phyloP scores from a whole-genome alignment of 257 asterid species.

The Salvia miltiorrhiza region DNA sequence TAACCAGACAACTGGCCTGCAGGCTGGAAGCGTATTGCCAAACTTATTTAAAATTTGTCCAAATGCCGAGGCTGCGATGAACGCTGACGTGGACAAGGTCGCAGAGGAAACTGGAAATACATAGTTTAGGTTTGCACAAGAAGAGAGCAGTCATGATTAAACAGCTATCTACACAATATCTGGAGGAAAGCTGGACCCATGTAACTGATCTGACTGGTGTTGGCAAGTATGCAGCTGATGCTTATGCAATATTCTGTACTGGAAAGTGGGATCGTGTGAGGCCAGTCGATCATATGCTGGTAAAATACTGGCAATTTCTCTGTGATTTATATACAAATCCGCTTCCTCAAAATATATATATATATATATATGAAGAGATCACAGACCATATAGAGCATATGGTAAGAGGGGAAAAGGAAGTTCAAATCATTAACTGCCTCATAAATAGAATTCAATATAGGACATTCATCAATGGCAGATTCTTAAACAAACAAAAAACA shows the following conservation, averaged over 20 bases:
- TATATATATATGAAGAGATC: too few relatives aligned
- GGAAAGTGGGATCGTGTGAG: conserved; percentile 64
- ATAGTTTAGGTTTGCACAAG: conserved; percentile 59
- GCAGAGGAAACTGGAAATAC: conserved; percentile 52
- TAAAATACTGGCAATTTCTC: conserved; percentile 67
- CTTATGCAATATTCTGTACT: conserved; percentile 69
- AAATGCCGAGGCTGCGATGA: conserved; percentile 59
- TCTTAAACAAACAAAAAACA: conserved; percentile 18
- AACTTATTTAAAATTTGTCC: conserved; percentile 67
- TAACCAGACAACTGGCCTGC: too few relatives aligned
- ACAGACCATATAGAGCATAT: background rate
- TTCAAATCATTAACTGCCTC: conserved; percentile 22
- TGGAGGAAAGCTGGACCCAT: conserved; percentile 61
- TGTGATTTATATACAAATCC: background rate
- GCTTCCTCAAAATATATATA: too few relatives aligned
- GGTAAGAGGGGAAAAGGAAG: background rate
- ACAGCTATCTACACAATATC: conserved; percentile 53
- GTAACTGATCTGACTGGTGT: conserved; percentile 74
- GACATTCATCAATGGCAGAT: conserved; percentile 11
- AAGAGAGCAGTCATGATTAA: conserved; percentile 58
- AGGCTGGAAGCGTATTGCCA: conserved; percentile 50
- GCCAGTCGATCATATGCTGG: conserved; percentile 76
- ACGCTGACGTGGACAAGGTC: conserved; percentile 45
- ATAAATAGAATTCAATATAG: conserved; percentile 18
- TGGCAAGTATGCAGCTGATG: conserved; percentile 96